Evolutionary conservation across 306 rosid genomes (phyloP).

Genomic region (Cucurbita pepo): DNA sequence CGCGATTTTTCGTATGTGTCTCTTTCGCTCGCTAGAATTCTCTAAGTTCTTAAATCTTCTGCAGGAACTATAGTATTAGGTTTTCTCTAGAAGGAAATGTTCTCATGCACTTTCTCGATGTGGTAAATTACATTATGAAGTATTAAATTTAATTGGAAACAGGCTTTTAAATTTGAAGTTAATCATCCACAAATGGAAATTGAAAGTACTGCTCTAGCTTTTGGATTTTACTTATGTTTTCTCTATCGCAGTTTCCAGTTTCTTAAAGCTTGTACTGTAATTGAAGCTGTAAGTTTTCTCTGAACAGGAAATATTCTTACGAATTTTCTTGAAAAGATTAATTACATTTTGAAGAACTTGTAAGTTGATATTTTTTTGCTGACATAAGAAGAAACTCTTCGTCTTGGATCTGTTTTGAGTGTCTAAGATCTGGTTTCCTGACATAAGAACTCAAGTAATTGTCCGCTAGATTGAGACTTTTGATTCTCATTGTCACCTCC

Average conservation of each 20-base stretch:
- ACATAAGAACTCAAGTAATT: background rate
- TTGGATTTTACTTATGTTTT: background rate
- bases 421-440: background rate
- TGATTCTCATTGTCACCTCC: conserved; percentile 85
- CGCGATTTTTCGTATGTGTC: background rate
- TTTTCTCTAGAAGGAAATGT: background rate
- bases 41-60: background rate
- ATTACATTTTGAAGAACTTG: background rate
- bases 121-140: background rate
- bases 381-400: background rate
- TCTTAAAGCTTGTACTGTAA: background rate
- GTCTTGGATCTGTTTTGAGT: background rate
- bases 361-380: background rate
- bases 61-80: background rate
- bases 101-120: background rate
- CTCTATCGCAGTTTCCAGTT: background rate
- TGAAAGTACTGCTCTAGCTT: background rate
- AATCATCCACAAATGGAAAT: background rate
- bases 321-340: background rate
- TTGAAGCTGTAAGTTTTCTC: background rate
- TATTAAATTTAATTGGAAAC: background rate
- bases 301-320: background rate
- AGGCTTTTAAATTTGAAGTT: background rate
- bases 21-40: background rate
- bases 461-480: conserved; percentile 37